Evolutionary conservation across 2,329 filamentous ascomycete species (phyloP), one percentile per base, ranked within the genome.

Genomic region (Capronia epimyces): DNA sequence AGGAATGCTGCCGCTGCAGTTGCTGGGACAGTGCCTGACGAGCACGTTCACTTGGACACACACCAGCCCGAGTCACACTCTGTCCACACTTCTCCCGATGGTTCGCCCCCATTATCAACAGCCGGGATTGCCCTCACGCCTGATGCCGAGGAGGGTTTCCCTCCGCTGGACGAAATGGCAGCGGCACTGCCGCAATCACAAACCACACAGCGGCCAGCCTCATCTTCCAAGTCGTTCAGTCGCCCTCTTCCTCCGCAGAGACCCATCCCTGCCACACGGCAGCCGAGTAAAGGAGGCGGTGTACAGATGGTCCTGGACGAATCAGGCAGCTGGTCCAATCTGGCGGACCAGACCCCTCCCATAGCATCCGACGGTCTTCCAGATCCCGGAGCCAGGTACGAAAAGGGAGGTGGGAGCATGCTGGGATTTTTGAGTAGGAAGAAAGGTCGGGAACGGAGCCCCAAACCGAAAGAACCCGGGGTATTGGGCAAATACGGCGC

Each of bases 401-500:
- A 55, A 53, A 70, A 70, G 63, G 52, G 74, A 71, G 59, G 85
- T 77, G 66, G 67, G 63, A 82, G 84, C 15, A 91, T 96, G 78
- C 84, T 97, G 59, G 87, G 89, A 1, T 94, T 98, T 67, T 75
- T 97, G 54, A 87, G 81, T 58, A 79, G 90, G 63, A 95, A 95
- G 73, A 95, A 88, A 73, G 89, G 90, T 22, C 78, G 90, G 57
- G 89, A 89, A 49, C 83, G 89, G 68, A 96, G 89, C 66, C 93
- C 93, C 1, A 96, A 95, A 72, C 90, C 90, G 21, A 91, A 89
- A 67, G 90, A 97, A 71, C 81, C 89, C 49, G 93, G 93, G 52
- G 90, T 98, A 6, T 66, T 98, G 52, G 93, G 93, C 50, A 97
- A 97, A 66, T 90, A 97, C 67, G 93, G 93, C 13, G 90, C 93